Evolutionary conservation across 306 rosid genomes (phyloP).

Genomic region (Styphnolobium japonicum): DNA sequence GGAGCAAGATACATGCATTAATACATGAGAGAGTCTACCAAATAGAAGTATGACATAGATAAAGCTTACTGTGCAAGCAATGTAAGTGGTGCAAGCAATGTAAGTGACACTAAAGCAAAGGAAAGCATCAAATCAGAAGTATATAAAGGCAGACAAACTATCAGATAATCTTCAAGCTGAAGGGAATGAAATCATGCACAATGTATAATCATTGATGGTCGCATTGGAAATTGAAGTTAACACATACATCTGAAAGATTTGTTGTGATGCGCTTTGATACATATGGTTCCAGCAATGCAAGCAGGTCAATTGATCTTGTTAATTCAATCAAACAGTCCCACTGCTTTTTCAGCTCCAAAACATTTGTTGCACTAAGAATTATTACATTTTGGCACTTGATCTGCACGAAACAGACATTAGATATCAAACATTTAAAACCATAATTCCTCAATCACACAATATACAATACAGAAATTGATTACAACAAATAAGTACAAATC

Average conservation of each 20-base stretch:
- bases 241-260: slow-evolving; percentile 64
- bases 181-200: slow-evolving; percentile 11
- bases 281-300: slow-evolving; percentile 61
- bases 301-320: slow-evolving; percentile 49
- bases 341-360: slow-evolving; percentile 64
- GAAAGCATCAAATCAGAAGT: background rate
- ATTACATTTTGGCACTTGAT: slow-evolving; percentile 86
- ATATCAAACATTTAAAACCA: background rate
- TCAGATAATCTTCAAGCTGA: background rate
- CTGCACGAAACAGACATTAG: slow-evolving; percentile 49
- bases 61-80: background rate
- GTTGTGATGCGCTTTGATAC: slow-evolving; percentile 55
- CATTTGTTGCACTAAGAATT: slow-evolving; percentile 66
- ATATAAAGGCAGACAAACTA: background rate
- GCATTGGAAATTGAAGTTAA: background rate
- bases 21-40: background rate
- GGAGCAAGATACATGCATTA: background rate
- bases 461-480: background rate
- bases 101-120: background rate
- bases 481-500: background rate
- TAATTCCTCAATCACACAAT: background rate
- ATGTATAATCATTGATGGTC: slow-evolving; percentile 20
- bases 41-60: background rate
- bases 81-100: no score
- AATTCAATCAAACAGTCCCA: slow-evolving; percentile 89